Evolutionary conservation across 2,329 filamentous ascomycete species (phyloP).

Genomic region (Lachnellula cervina): DNA sequence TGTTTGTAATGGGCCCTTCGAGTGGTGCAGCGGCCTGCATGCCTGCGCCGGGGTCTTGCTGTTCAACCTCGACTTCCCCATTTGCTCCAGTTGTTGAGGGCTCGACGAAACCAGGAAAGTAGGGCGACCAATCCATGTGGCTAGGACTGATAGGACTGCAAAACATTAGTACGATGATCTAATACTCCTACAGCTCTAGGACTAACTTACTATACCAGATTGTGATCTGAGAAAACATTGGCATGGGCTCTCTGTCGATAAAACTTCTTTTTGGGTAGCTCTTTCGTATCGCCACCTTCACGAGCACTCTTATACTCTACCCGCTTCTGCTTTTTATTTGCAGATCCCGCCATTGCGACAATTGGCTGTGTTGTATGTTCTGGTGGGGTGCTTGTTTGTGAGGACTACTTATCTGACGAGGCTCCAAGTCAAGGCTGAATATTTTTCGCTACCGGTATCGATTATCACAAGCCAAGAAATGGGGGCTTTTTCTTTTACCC

Average conservation of each 20-base stretch:
- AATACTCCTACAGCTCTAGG: not conserved
- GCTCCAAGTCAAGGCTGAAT: slow-evolving; percentile 11
- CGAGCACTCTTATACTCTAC: slow-evolving; percentile 56
- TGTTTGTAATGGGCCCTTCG: not conserved
- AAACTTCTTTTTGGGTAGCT: slow-evolving; percentile 86
- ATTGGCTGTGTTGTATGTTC: slow-evolving; percentile 54
- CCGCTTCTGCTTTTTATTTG: slow-evolving; percentile 61
- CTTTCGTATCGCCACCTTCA: slow-evolving; percentile 38
- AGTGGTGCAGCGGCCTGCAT: not conserved
- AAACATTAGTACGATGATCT: slow-evolving; percentile 18
- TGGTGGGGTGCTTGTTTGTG: slow-evolving; percentile 59
- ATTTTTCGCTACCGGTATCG: not conserved
- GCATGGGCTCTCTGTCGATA: slow-evolving; percentile 95
- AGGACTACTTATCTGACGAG: slow-evolving; percentile 2
- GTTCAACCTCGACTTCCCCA: slow-evolving; percentile 2
- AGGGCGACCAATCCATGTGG: slow-evolving; percentile 84
- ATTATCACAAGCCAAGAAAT: slow-evolving; percentile 42
- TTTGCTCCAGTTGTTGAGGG: slow-evolving; percentile 31
- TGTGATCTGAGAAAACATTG: slow-evolving; percentile 96
- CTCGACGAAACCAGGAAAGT: slow-evolving; percentile 70
- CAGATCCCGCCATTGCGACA: slow-evolving; percentile 36
- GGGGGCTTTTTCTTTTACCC: no score
- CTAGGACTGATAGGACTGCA: slow-evolving; percentile 69
- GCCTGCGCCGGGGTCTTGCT: slow-evolving; percentile 2
- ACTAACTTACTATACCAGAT: slow-evolving; percentile 70